phyloP scores from a whole-genome alignment of 768 basidiomycete genomes.

The Termitomyces sp. region DNA sequence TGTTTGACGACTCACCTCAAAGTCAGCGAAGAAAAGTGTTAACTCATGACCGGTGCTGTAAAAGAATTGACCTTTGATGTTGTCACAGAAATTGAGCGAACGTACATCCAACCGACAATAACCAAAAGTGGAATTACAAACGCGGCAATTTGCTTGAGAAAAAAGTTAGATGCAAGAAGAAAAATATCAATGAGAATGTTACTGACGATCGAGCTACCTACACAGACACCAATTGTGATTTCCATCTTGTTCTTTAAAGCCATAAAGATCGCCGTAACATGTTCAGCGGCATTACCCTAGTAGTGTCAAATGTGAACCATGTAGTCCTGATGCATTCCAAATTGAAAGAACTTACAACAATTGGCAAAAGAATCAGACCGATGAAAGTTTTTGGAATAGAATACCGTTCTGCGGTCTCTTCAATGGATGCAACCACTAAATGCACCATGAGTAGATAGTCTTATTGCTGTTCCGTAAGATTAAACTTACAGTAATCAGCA shows the following conservation, averaged over 20 bases:
- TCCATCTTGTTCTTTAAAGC: conserved; percentile 69
- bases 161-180: neutral
- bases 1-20: conserved; percentile 54
- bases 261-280: conserved; percentile 87
- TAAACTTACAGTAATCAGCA: conserved; percentile 75
- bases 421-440: conserved; percentile 86
- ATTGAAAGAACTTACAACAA: conserved; percentile 57
- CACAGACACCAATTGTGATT: conserved; percentile 73
- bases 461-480: conserved; percentile 11
- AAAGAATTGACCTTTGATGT: conserved; percentile 2
- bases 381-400: conserved; percentile 83
- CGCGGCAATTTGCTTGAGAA: conserved; percentile 72
- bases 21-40: conserved; percentile 82
- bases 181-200: neutral
- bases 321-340: neutral
- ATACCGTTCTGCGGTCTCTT: conserved; percentile 83
- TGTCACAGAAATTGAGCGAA: conserved; percentile 16
- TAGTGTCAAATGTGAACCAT: neutral
- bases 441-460: conserved; percentile 22
- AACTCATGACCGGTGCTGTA: conserved; percentile 64
- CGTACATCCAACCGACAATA: conserved; percentile 84
- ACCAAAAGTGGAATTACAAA: conserved; percentile 88
- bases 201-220: conserved; percentile 79
- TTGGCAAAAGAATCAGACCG: conserved; percentile 81
- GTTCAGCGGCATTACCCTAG: conserved; percentile 83